phyloP scores from a whole-genome alignment of 257 asterid genomes.

The Solanum chilense region DNA sequence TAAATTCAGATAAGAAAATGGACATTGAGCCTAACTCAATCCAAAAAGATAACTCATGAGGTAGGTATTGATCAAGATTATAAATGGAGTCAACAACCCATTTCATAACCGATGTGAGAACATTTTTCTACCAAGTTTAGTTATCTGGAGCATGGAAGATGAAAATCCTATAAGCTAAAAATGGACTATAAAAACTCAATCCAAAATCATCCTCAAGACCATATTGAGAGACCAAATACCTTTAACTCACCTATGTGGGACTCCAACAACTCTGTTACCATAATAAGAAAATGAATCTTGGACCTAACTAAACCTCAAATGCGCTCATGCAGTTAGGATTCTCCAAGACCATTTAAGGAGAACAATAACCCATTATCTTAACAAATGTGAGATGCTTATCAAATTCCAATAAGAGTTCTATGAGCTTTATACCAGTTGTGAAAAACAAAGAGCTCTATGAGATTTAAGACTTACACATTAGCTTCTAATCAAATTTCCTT shows the following conservation, averaged over 20 bases:
- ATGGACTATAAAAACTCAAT: not conserved
- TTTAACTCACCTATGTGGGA: not conserved
- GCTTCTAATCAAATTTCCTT: not conserved
- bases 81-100: not conserved
- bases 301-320: not conserved
- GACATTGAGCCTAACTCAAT: not conserved
- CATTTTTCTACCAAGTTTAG: not conserved
- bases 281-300: not conserved
- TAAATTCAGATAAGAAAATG: not conserved
- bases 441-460: not conserved
- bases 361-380: not conserved
- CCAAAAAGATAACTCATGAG: not conserved
- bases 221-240: not conserved
- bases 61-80: not conserved
- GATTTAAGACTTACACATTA: not conserved
- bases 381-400: not conserved
- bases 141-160: not conserved
- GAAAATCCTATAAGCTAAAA: not conserved
- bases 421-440: not conserved
- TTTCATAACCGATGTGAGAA: not conserved
- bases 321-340: not conserved
- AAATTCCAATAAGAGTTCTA: not conserved
- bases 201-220: not conserved
- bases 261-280: not conserved
- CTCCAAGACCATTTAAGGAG: not conserved